These are phyloP conservation scores for Suillus luteus DNA, from an alignment of 768 basidiomycete genomes.

Conservation along the genomic window DNA sequence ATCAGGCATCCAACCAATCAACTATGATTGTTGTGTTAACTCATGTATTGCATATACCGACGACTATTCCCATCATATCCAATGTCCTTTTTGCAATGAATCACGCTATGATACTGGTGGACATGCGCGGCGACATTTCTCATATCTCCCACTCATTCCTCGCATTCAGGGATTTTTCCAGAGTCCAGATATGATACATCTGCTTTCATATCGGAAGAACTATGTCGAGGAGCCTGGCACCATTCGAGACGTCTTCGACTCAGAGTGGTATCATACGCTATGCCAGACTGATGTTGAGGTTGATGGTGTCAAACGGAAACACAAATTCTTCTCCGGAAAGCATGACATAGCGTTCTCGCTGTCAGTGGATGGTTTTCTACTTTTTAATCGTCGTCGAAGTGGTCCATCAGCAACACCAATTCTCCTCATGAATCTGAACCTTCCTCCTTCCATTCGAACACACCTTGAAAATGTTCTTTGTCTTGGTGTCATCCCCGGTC, in stretches of 20 bases:
- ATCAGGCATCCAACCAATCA: conserved; percentile 21
- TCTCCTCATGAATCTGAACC: conserved; percentile 42
- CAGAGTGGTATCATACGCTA: conserved; percentile 33
- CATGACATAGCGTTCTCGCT: conserved; percentile 43
- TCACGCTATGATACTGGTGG: conserved; percentile 25
- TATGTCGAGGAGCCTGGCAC: neutral
- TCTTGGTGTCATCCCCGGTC: conserved; percentile 35
- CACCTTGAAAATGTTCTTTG: conserved; percentile 29
- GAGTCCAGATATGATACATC: conserved; percentile 21
- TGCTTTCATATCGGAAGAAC: conserved; percentile 29
- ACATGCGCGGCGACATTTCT: conserved; percentile 31
- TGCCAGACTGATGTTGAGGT: conserved; percentile 27
- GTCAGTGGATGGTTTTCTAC: conserved; percentile 41
- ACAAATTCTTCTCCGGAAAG: conserved; percentile 38
- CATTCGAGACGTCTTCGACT: conserved; percentile 33
- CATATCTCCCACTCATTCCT: conserved; percentile 42
- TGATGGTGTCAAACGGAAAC: conserved; percentile 22
- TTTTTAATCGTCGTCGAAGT: conserved; percentile 35
- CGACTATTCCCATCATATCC: conserved; percentile 1
- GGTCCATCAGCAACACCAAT: conserved; percentile 41
- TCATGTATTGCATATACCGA: conserved; percentile 17
- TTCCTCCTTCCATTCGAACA: conserved; percentile 36
- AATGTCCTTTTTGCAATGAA: conserved; percentile 40
- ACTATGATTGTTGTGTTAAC: conserved; percentile 37
- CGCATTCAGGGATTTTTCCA: conserved; percentile 32